Conservation (phyloP, 2,329 filamentous ascomycete genomes). For the Neodidymelliopsis sp. region DNA sequence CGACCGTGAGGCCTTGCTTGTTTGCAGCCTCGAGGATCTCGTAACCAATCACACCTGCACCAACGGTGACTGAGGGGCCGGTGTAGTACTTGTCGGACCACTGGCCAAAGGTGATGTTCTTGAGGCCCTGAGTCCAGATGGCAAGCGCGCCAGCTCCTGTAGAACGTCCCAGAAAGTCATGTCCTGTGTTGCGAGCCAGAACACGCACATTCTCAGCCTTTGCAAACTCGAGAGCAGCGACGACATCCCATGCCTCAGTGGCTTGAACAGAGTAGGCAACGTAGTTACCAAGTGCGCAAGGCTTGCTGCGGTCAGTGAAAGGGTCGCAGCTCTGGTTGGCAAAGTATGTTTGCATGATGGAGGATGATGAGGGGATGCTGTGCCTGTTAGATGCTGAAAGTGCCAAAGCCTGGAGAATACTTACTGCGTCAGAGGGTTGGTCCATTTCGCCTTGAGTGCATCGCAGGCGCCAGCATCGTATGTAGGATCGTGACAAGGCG, state of each 20-base stretch:
- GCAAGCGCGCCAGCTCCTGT: conserved; percentile 39
- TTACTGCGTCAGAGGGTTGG: conserved; percentile 22
- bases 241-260: conserved; percentile 23
- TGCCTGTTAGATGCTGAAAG: conserved; percentile 1
- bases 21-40: conserved; percentile 34
- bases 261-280: conserved; percentile 50
- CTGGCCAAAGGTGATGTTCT: conserved; percentile 28
- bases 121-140: conserved; percentile 43
- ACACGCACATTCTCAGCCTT: conserved; percentile 36
- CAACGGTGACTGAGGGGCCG: conserved; percentile 36
- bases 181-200: conserved; percentile 35
- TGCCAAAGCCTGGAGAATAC: conserved; percentile 22
- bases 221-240: conserved; percentile 34
- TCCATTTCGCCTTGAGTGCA: conserved; percentile 26
- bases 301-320: conserved; percentile 16
- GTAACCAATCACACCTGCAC: conserved; percentile 37
- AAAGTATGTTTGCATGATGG: conserved; percentile 27
- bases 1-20: conserved; percentile 27
- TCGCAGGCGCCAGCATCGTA: conserved; percentile 25
- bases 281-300: conserved; percentile 35
- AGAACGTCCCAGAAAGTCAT: conserved; percentile 40
- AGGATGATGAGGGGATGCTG: conserved; percentile 18
- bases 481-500: conserved; percentile 43
- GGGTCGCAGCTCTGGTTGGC: conserved; percentile 28
- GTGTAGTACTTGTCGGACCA: conserved; percentile 33